These are phyloP conservation scores for Globisporangium paroecandrum DNA, from an alignment of 352 stramenopile genomes.

Conservation along the genomic window DNA sequence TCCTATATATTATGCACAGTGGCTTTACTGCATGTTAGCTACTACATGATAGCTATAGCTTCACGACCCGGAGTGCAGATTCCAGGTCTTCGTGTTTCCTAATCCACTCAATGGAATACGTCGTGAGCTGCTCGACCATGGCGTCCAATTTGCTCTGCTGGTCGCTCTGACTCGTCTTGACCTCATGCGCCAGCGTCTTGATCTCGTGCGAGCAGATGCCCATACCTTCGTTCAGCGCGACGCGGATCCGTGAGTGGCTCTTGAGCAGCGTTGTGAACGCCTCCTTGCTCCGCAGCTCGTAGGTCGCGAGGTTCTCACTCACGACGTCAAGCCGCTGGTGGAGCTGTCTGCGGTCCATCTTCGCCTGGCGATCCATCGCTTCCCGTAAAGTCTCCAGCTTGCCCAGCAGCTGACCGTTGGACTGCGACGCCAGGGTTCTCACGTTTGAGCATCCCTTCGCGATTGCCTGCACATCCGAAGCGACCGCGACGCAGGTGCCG, in stretches of 20 bases:
- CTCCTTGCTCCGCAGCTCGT: constrained; percentile 45
- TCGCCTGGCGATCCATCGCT: constrained; percentile 39
- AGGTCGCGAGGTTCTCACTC: constrained; percentile 27
- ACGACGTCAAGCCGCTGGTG: constrained; percentile 45
- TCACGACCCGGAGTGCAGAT: constrained; percentile 27
- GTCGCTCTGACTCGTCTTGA: constrained; percentile 30
- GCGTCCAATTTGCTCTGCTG: constrained; percentile 35
- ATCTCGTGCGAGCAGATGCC: constrained; percentile 54
- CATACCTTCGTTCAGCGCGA: constrained; percentile 56
- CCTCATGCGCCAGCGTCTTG: constrained; percentile 38
- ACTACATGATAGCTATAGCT: constrained; percentile 30
- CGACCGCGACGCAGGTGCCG: constrained; percentile 26
- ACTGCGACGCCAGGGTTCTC: constrained; percentile 33
- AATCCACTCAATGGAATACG: constrained; percentile 29
- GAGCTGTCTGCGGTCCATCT: constrained; percentile 47
- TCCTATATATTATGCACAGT: no score
- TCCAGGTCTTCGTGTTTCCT: constrained; percentile 37
- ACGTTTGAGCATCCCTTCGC: constrained; percentile 37
- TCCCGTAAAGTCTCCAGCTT: constrained; percentile 46
- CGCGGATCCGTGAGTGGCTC: constrained; percentile 44
- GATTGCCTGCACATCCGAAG: constrained; percentile 44
- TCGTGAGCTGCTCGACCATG: constrained; percentile 30
- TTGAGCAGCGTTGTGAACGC: constrained; percentile 45
- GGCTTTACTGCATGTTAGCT: background rate
- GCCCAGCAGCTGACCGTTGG: constrained; percentile 32